phyloP scores from a whole-genome alignment of 805 yeast genomes.

The Candida yuanshanica region DNA sequence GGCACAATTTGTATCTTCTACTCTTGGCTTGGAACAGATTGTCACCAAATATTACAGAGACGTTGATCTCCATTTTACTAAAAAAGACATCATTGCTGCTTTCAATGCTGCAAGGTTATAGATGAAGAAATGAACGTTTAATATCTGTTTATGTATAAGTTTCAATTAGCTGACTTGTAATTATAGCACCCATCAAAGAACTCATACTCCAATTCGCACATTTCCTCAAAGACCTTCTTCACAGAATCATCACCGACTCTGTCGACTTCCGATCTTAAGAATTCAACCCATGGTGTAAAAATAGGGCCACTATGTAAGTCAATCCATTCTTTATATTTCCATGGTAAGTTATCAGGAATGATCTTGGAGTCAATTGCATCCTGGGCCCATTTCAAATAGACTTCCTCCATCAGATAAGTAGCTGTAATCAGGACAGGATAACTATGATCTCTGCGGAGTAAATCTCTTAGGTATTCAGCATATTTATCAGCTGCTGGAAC shows the following conservation, averaged over 20 bases:
- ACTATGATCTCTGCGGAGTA: constrained; percentile 24
- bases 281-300: constrained; percentile 43
- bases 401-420: constrained; percentile 42
- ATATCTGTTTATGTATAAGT: background rate
- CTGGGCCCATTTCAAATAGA: constrained; percentile 49
- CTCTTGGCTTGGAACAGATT: constrained; percentile 48
- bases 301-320: constrained; percentile 44
- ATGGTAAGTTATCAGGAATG: constrained; percentile 29
- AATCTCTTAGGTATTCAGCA: constrained; percentile 28
- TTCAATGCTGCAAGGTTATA: constrained; percentile 33
- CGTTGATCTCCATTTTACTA: constrained; percentile 43
- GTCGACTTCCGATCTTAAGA: constrained; percentile 39
- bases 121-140: background rate
- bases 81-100: constrained; percentile 51
- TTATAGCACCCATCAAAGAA: constrained; percentile 45
- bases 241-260: constrained; percentile 26
- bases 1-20: constrained; percentile 51
- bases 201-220: constrained; percentile 35
- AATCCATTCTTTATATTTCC: constrained; percentile 48
- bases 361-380: constrained; percentile 25
- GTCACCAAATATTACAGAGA: constrained; percentile 49
- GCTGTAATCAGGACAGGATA: constrained; percentile 40
- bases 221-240: constrained; percentile 27
- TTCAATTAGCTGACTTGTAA: background rate
- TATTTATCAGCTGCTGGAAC: constrained; percentile 35